Base-by-base conservation (phyloP, 495 filamentous ascomycete genomes). In the Tuber magnatum region DNA sequence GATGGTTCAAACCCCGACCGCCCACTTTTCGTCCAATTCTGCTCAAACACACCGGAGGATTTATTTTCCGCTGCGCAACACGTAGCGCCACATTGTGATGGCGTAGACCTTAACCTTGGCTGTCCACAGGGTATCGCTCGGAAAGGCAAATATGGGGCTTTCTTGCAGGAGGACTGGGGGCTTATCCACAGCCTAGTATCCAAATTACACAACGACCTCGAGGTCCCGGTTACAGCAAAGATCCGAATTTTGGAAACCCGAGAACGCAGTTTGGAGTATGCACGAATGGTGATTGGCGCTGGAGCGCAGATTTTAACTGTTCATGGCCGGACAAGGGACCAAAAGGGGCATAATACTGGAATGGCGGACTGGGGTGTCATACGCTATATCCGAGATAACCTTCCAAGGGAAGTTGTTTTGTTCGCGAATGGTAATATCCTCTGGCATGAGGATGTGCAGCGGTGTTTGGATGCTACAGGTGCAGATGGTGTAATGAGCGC, bases 381-480 rank as follows among this genome's bases (percentile, higher is more conserved):
- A 71, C 87, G 90, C 39, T 96, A 92, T 78, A 85, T 99, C 70
- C 88, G 96, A 68, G 90, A 97, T 46, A 90, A 92, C 70, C 85
- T 99, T 38, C 94, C 95, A 1, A 85, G 87, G 4, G 93, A 97
- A 41, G 93, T 93, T 51, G 95, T 99, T 14, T 89, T 99, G 14
- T 97, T 99, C 82, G 94, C 95, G 22, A 99, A 99, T 82, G 95
- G 95, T 24, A 98, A 98, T 80, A 91, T 97, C 46, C 87, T 99
- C 75, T 90, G 90, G 83, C 87, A 92, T 73, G 91, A 88, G 2
- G 96, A 98, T 82, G 85, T 98, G n/a, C 87, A 89, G 46, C 83
- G 82, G 44, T 99, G 95, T 81, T 84, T 98, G 22, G 87, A 89
- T 75, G 91, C 86, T n/a, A 99, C 95, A 0, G 93, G 93, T 22